These are phyloP conservation scores for Cryptosporidium muris DNA, from an alignment of 169 alveolate genomes.

Conservation along the genomic window DNA sequence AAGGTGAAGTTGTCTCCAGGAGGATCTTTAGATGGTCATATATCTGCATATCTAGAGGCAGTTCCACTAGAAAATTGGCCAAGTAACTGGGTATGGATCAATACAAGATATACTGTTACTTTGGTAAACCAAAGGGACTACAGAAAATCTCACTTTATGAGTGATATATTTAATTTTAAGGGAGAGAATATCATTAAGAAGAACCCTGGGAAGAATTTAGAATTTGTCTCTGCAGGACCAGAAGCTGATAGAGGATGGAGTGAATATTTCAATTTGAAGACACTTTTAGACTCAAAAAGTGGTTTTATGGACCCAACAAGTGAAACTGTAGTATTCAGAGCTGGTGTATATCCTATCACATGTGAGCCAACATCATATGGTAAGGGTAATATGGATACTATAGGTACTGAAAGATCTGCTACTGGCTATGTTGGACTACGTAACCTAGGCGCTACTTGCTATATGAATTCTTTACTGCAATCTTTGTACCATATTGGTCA, in stretches of 20 bases:
- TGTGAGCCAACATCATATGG: slow-evolving; percentile 50
- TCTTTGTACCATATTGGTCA: slow-evolving; percentile 95
- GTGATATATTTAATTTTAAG: slow-evolving; percentile 57
- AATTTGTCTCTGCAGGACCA: slow-evolving; percentile 45
- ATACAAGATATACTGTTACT: slow-evolving; percentile 81
- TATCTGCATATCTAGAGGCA: slow-evolving; percentile 82
- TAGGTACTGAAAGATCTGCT: slow-evolving; percentile 51
- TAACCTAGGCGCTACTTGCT: slow-evolving; percentile 98
- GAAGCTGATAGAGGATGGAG: slow-evolving; percentile 71
- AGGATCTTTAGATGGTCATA: slow-evolving; percentile 52
- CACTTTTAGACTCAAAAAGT: slow-evolving; percentile 35
- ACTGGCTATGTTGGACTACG: slow-evolving; percentile 95
- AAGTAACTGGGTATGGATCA: slow-evolving; percentile 83
- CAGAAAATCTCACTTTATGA: slow-evolving; percentile 75
- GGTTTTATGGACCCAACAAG: slow-evolving; percentile 40
- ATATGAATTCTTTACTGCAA: slow-evolving; percentile 98
- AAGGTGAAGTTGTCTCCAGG: slow-evolving; percentile 50
- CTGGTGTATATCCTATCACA: slow-evolving; percentile 51
- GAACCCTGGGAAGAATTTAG: slow-evolving; percentile 5
- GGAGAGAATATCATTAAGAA: slow-evolving; percentile 41
- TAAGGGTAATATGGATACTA: slow-evolving; percentile 5
- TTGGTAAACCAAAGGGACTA: slow-evolving; percentile 79
- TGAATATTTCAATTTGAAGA: slow-evolving; percentile 42
- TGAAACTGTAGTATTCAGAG: slow-evolving; percentile 57
- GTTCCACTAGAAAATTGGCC: slow-evolving; percentile 84